Percentiles rank a stretch among this genome's conserved stretches.
Evolutionary conservation across 164 flowering plant genomes (phyloP).

Genomic region (Liriodendron chinense): DNA sequence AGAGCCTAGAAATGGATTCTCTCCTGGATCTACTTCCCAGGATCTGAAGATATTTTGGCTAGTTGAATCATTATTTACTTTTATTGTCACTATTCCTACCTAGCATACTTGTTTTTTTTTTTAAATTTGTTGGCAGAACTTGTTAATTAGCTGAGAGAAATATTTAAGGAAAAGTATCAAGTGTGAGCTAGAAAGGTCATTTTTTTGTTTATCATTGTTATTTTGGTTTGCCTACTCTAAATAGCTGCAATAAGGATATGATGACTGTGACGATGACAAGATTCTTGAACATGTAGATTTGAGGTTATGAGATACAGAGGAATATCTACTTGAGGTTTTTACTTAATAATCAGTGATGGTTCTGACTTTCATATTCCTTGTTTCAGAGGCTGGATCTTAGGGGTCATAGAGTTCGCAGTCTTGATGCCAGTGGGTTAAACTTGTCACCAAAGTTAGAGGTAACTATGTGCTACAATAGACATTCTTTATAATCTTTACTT

Average conservation of each 20-base stretch:
- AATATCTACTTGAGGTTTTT: not conserved
- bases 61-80: too few relatives aligned
- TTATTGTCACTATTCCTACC: too few relatives aligned
- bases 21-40: too few relatives aligned
- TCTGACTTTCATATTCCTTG: conserved; percentile 3
- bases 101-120: too few relatives aligned
- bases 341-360: not conserved
- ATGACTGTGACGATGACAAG: not conserved
- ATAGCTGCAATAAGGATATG: not conserved
- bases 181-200: too few relatives aligned
- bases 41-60: too few relatives aligned
- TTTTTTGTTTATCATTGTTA: too few relatives aligned
- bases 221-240: not conserved
- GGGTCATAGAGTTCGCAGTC: conserved; percentile 87
- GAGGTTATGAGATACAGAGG: not conserved
- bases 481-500: not conserved
- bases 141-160: too few relatives aligned
- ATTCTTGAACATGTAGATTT: not conserved
- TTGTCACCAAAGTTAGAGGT: conserved; percentile 87
- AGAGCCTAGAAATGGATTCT: too few relatives aligned
- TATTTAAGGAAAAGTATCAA: too few relatives aligned
- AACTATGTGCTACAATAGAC: conserved; percentile 12
- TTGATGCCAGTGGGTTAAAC: conserved; percentile 68
- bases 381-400: conserved; percentile 92
- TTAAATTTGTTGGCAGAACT: too few relatives aligned